These are phyloP conservation scores for Daldinia eschscholtzii DNA, from an alignment of 2,329 filamentous ascomycete genomes.

Conservation along the genomic window DNA sequence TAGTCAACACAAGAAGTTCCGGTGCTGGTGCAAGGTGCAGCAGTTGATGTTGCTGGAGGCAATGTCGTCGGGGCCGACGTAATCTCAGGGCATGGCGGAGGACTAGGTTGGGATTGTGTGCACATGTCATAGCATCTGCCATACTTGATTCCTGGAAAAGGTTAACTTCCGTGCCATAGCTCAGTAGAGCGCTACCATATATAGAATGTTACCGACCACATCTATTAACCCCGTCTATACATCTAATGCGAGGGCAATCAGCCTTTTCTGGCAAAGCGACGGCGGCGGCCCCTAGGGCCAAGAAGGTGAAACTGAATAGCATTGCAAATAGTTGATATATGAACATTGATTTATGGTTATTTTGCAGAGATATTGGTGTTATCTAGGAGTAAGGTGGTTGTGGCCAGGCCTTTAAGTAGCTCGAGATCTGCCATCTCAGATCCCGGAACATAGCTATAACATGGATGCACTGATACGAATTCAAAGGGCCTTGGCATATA, in stretches of 20 bases:
- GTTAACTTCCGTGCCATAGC: constrained; percentile 2
- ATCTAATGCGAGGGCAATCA: constrained; percentile 34
- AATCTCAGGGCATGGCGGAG: constrained; percentile 34
- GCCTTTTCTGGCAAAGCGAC: constrained; percentile 27
- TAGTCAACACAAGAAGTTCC: constrained; percentile 46
- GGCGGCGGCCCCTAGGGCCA: constrained; percentile 27
- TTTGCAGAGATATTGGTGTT: background rate
- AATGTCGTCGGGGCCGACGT: constrained; percentile 23
- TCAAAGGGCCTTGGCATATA: constrained; percentile 27
- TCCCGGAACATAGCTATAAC: constrained; percentile 18
- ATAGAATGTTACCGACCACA: constrained; percentile 26
- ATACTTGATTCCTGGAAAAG: constrained; percentile 34
- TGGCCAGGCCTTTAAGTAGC: constrained; percentile 23
- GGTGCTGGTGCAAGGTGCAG: constrained; percentile 40
- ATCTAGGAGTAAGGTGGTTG: background rate
- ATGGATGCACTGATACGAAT: constrained; percentile 31
- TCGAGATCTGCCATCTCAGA: constrained; percentile 10
- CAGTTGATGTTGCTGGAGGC: constrained; percentile 24
- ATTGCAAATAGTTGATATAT: constrained; percentile 19
- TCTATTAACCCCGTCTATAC: constrained; percentile 38
- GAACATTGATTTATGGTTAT: background rate
- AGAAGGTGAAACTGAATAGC: constrained; percentile 32
- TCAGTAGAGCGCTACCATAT: background rate
- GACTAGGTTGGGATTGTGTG: constrained; percentile 21
- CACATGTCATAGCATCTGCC: constrained; percentile 43